These are phyloP conservation scores for Globisporangium echinulatum DNA, from an alignment of 352 stramenopile genomes.

Conservation along the genomic window DNA sequence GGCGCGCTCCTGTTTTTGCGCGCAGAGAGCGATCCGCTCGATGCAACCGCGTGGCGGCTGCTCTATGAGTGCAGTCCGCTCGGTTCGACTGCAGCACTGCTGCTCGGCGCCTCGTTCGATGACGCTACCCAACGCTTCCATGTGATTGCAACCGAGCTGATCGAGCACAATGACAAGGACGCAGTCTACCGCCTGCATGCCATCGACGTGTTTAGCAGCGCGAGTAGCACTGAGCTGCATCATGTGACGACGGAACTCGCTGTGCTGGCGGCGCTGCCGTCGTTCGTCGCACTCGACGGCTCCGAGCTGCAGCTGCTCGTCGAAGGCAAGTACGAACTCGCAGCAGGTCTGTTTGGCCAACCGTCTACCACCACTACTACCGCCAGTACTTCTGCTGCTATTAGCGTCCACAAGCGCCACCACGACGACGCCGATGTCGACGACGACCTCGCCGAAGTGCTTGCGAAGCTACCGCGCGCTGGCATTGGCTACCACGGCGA, in stretches of 20 bases:
- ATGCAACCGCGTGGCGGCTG: constrained; percentile 25
- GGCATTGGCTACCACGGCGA: constrained; percentile 78
- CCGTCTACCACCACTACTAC: not conserved
- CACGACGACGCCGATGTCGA: constrained; percentile 49
- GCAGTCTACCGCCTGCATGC: constrained; percentile 46
- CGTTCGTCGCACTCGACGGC: constrained; percentile 42
- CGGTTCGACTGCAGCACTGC: constrained; percentile 23
- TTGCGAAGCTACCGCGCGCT: constrained; percentile 60
- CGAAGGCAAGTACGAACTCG: constrained; percentile 47
- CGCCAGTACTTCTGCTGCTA: not conserved
- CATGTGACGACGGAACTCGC: constrained; percentile 38
- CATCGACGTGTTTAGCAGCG: constrained; percentile 23
- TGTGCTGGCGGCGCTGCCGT: constrained; percentile 41
- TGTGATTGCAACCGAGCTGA: constrained; percentile 36
- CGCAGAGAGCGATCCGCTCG: constrained; percentile 15
- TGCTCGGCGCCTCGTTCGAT: constrained; percentile 47
- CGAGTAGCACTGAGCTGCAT: constrained; percentile 19
- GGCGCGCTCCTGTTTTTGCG: constrained; percentile 51
- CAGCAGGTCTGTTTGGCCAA: constrained; percentile 3
- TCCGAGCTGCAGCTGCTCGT: constrained; percentile 45
- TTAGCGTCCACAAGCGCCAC: constrained; percentile 34
- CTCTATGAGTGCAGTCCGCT: constrained; percentile 53
- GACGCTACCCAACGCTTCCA: constrained; percentile 30
- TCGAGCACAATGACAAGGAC: constrained; percentile 39
- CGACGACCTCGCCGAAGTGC: constrained; percentile 47